These are phyloP conservation scores for Turnera subulata DNA, from an alignment of 345 rosid genomes.

Conservation along the genomic window DNA sequence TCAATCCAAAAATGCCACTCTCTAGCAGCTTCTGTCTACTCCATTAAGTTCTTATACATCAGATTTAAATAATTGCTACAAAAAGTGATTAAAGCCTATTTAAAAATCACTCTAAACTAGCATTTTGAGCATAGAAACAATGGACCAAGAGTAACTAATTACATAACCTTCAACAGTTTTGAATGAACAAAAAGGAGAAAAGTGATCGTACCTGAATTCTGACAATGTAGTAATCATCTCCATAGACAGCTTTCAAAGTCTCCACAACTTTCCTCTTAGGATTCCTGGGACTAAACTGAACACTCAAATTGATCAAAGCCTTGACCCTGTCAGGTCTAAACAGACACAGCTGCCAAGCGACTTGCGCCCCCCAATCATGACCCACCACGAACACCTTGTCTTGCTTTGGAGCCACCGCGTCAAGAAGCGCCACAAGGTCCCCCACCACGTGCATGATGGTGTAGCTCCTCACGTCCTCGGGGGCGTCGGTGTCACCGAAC, in stretches of 20 bases:
- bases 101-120: no score
- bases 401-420: slow-evolving; percentile 33
- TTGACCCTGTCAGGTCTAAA: slow-evolving; percentile 61
- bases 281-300: slow-evolving; percentile 25
- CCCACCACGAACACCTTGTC: slow-evolving; percentile 57
- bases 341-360: slow-evolving; percentile 56
- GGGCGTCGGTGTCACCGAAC: slow-evolving; percentile 32
- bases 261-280: background rate
- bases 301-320: slow-evolving; percentile 58
- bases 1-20: no score
- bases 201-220: slow-evolving; percentile 9
- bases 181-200: no score
- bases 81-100: no score
- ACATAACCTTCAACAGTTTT: no score
- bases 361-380: slow-evolving; percentile 71
- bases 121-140: no score
- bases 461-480: slow-evolving; percentile 10
- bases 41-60: no score
- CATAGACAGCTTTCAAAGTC: slow-evolving; percentile 4
- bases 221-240: slow-evolving; percentile 16
- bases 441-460: slow-evolving; percentile 19
- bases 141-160: no score
- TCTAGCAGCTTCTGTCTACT: no score
- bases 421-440: slow-evolving; percentile 44
- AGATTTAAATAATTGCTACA: no score